These are phyloP conservation scores for Saccharomyces hybrid DNA, from an alignment of 1,139 yeast genomes.

Conservation along the genomic window DNA sequence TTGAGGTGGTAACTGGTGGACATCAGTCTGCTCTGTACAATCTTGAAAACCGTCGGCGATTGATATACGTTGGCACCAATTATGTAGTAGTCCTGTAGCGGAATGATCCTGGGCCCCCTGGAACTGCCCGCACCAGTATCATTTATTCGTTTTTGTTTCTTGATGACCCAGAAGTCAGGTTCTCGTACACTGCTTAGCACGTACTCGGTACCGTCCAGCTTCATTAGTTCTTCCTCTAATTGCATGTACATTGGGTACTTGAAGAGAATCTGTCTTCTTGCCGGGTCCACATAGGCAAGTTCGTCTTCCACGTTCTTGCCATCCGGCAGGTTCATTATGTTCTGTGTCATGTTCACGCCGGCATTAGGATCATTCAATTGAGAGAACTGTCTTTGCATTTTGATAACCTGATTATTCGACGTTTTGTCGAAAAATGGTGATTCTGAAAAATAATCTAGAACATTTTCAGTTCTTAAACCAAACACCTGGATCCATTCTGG, in stretches of 20 bases:
- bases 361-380: slow-evolving; percentile 15
- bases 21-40: slow-evolving; percentile 49
- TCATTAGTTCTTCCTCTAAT: slow-evolving; percentile 48
- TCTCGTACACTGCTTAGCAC: slow-evolving; percentile 67
- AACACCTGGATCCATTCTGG: slow-evolving; percentile 94
- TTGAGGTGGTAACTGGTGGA: slow-evolving; percentile 26
- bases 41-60: slow-evolving; percentile 61
- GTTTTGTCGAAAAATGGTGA: slow-evolving; percentile 94
- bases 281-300: slow-evolving; percentile 18
- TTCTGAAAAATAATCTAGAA: slow-evolving; percentile 82
- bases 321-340: slow-evolving; percentile 2
- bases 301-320: slow-evolving; percentile 8
- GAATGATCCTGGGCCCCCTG: slow-evolving; percentile 35
- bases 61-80: slow-evolving; percentile 90
- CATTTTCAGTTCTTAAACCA: slow-evolving; percentile 82
- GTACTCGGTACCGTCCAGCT: slow-evolving; percentile 83
- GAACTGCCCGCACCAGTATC: neutral
- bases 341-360: slow-evolving; percentile 7
- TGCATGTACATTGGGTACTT: slow-evolving; percentile 30
- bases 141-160: slow-evolving; percentile 63
- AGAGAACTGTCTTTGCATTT: slow-evolving; percentile 84
- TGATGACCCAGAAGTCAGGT: slow-evolving; percentile 86
- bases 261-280: slow-evolving; percentile 21
- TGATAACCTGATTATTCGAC: slow-evolving; percentile 85
- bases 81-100: slow-evolving; percentile 70